Evolutionary conservation across 2,329 filamentous ascomycete genomes (phyloP).

Genomic region (Fusarium fracticaudum): DNA sequence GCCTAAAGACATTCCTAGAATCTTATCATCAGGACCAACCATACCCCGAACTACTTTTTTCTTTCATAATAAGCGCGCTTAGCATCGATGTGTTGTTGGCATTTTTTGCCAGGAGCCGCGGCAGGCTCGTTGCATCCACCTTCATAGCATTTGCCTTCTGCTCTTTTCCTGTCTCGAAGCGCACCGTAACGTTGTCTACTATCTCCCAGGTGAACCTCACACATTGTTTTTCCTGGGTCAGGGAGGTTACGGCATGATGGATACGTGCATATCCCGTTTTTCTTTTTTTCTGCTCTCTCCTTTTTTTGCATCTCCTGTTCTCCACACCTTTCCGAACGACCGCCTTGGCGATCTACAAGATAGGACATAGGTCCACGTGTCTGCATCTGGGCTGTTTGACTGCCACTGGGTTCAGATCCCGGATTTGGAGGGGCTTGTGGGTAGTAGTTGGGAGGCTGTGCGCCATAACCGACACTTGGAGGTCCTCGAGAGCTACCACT

Average conservation of each 20-base stretch:
- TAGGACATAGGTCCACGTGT: too few species aligned
- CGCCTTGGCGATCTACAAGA: too few species aligned
- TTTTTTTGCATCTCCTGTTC: rapidly evolving
- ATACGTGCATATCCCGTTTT: rapidly evolving
- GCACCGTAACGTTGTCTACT: too few species aligned
- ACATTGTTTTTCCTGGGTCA: background rate
- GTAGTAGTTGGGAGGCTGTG: too few species aligned
- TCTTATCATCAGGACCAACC: background rate
- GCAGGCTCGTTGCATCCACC: background rate
- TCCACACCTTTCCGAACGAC: too few species aligned
- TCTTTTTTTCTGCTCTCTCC: rapidly evolving
- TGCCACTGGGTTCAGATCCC: too few species aligned
- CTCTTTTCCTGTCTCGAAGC: background rate
- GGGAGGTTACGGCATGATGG: rapidly evolving
- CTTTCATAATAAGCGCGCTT: rapidly evolving
- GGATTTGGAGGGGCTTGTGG: too few species aligned
- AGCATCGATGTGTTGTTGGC: background rate
- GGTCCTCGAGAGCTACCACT: background rate
- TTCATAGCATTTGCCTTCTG: background rate
- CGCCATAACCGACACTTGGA: rapidly evolving
- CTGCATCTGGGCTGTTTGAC: too few species aligned
- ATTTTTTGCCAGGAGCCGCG: background rate
- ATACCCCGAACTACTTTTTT: background rate
- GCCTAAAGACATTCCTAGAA: background rate
- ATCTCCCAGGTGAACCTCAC: background rate